Conservation (phyloP, 2,329 filamentous ascomycete species). For the Botrytis deweyae region DNA sequence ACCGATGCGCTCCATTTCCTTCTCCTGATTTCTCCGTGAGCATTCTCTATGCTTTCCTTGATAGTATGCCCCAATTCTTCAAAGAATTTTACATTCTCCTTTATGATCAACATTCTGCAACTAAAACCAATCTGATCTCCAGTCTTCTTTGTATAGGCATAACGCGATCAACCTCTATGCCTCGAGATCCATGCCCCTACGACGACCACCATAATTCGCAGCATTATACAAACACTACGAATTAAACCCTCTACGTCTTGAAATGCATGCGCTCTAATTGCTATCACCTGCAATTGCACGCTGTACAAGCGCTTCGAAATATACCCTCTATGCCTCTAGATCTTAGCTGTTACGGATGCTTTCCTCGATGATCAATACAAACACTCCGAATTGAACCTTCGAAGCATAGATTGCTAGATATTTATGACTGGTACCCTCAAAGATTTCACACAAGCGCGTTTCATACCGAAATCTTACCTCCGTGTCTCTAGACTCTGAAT, state of each 20-base stretch:
- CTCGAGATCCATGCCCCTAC: not conserved
- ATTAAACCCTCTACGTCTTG: not conserved
- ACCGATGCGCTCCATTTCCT: not conserved
- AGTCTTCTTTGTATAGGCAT: not conserved
- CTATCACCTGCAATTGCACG: not conserved
- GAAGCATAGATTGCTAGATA: rapidly evolving
- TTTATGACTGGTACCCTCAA: not conserved
- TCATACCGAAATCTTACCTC: not conserved
- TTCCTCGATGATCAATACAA: too few relatives aligned
- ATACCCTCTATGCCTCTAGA: not conserved
- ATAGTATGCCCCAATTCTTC: too few relatives aligned
- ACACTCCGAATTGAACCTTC: too few relatives aligned
- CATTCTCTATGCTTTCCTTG: not conserved
- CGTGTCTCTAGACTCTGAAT: not conserved
- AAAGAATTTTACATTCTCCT: too few relatives aligned
- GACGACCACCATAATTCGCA: not conserved
- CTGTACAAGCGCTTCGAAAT: not conserved
- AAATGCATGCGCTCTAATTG: not conserved
- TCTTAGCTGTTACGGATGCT: not conserved
- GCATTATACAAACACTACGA: too few relatives aligned
- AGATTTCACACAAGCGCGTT: not conserved
- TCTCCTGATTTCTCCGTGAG: too few relatives aligned
- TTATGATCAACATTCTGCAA: not conserved
- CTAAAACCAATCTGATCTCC: not conserved
- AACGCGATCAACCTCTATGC: not conserved